Evolutionary conservation across 352 stramenopile species (phyloP), one percentile per base, ranked within the genome.

Genomic region (Pelagophyceae sp.): DNA sequence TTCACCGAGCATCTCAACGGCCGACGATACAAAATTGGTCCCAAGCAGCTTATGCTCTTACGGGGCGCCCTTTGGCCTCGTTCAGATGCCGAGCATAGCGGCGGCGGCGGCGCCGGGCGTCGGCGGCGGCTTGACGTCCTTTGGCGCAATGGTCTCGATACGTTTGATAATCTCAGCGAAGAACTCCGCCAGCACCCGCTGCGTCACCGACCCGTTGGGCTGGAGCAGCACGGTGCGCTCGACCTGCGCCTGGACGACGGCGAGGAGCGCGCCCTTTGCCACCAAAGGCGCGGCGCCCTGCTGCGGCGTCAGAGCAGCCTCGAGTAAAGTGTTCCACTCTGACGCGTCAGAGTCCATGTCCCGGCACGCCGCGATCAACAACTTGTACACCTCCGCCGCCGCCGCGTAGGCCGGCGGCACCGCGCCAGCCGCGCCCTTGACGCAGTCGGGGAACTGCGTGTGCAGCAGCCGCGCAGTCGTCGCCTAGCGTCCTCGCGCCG

Each of bases 121-220:
- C n/a, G n/a, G n/a, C n/a, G 45, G 23, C 45, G 11, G 11, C 3
- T 50, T 37, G 67, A 60, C 67, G 38, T 74, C 67, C 35, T 29
- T 37, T 2, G 67, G 67, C 67, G n/a, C 38, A 3, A 38, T 54
- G 27, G 1, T 15, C 35, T 90, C 86, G 75, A 87, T 82, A 54
- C 83, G 77, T n/a, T 78, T 83, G 0, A 89, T 75, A 19, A 90
- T 40, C 76, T 89, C 86, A 67, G 81, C 78, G 72, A 89, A 81
- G 72, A 82, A 90, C 78, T 90, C 86, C 11, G 86, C 86, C 81
- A 87, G 84, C 5, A 90, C 85, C 70, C 82, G 81, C 77, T 90
- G 86, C 61, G 80, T 79, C 80, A 88, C 87, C 35, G 79, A 85
- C 33, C 86, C 86, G 80, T 87, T 89, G 75, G 89, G 83, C n/a